phyloP scores from a whole-genome alignment of 768 basidiomycete species.

The Amanita pseudoporphyria region DNA sequence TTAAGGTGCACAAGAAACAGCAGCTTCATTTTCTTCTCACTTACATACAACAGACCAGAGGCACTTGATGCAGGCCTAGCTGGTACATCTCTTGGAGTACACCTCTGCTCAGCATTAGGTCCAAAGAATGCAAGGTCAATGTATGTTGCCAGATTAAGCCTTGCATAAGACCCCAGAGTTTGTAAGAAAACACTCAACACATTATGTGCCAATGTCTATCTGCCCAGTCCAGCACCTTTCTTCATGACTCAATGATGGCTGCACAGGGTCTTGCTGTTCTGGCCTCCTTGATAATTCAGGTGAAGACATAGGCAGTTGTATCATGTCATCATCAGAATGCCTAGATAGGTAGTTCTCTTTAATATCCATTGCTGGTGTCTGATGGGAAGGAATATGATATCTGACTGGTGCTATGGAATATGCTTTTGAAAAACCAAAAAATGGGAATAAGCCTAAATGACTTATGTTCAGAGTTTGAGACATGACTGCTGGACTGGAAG shows the following conservation, averaged over 20 bases:
- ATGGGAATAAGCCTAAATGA: background rate
- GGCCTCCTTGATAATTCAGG: background rate
- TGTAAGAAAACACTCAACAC: slow-evolving; percentile 22
- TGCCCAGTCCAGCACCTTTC: background rate
- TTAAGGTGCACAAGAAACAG: too few relatives aligned
- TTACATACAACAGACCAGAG: too few relatives aligned
- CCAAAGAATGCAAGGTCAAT: slow-evolving; percentile 23
- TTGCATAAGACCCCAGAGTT: slow-evolving; percentile 19
- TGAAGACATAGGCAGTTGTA: background rate
- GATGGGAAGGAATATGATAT: background rate
- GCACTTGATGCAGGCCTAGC: too few relatives aligned
- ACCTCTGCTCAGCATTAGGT: slow-evolving; percentile 1
- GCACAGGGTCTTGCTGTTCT: background rate
- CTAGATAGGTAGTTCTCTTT: slow-evolving; percentile 4
- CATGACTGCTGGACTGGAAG: background rate
- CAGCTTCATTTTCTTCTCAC: too few relatives aligned
- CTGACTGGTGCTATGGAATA: background rate
- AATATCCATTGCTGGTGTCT: slow-evolving; percentile 5
- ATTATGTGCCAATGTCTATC: slow-evolving; percentile 12
- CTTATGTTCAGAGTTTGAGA: background rate
- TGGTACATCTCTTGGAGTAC: slow-evolving; percentile 3
- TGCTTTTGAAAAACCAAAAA: background rate
- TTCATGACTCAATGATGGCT: slow-evolving; percentile 2
- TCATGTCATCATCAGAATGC: slow-evolving; percentile 5
- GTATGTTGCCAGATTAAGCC: slow-evolving; percentile 20